These are phyloP conservation scores for Nicotiana benthamiana DNA, from an alignment of 257 asterid species.

Conservation along the genomic window DNA sequence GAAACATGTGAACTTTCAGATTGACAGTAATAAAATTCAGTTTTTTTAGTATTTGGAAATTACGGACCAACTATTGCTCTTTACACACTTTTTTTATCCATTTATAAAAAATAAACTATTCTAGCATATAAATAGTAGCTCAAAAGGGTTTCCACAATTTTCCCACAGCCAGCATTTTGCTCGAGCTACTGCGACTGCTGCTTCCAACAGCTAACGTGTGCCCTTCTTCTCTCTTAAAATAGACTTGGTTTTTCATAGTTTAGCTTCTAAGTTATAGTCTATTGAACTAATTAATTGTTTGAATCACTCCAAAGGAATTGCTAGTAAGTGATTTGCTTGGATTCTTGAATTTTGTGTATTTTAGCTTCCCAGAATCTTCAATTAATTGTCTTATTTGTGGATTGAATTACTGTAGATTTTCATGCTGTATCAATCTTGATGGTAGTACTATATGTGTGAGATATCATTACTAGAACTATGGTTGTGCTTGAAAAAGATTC, in stretches of 20 bases:
- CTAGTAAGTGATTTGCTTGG: neutral
- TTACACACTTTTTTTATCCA: no score
- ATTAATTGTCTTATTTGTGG: neutral
- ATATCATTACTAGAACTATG: neutral
- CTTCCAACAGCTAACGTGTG: neutral
- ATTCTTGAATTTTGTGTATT: neutral
- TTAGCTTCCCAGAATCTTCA: neutral
- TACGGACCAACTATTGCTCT: no score
- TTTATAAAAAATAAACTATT: neutral
- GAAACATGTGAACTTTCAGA: no score
- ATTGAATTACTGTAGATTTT: neutral
- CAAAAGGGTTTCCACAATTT: slow-evolving; percentile 1
- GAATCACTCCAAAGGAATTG: neutral
- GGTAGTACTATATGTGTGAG: neutral
- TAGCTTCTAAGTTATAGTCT: neutral
- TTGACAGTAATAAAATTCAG: no score
- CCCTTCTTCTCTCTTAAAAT: neutral
- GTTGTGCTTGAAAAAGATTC: neutral
- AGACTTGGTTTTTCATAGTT: neutral
- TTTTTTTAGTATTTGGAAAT: no score
- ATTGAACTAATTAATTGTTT: neutral
- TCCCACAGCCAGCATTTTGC: neutral
- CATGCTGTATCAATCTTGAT: neutral
- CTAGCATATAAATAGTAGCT: neutral
- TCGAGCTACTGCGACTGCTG: neutral